Conservation (phyloP, 768 basidiomycete species). For the Hygrocybe coccinea region DNA sequence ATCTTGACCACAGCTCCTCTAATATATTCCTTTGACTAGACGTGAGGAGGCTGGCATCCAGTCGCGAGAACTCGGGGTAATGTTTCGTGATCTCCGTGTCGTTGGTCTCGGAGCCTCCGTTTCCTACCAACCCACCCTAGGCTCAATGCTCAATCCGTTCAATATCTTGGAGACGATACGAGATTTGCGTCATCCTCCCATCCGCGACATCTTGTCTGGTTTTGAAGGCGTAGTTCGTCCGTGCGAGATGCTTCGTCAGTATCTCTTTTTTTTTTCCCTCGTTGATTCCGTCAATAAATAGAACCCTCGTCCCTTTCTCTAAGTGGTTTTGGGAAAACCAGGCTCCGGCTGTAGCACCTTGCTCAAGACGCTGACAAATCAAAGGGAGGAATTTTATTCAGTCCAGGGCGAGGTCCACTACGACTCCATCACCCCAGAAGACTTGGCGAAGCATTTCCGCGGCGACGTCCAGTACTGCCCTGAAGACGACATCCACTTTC, state of each 20-base stretch:
- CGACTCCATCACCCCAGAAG: slow-evolving; percentile 63
- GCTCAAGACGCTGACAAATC: slow-evolving; percentile 77
- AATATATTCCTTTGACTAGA: slow-evolving; percentile 27
- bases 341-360: slow-evolving; percentile 83
- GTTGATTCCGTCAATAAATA: no score
- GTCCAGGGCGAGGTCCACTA: slow-evolving; percentile 72
- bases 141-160: slow-evolving; percentile 55
- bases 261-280: background rate
- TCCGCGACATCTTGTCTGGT: slow-evolving; percentile 56
- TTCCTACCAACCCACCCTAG: slow-evolving; percentile 54
- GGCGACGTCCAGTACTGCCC: slow-evolving; percentile 81
- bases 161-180: slow-evolving; percentile 41
- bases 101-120: slow-evolving; percentile 54
- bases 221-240: slow-evolving; percentile 63
- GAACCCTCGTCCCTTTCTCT: no score
- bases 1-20: background rate
- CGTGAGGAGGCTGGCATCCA: slow-evolving; percentile 46
- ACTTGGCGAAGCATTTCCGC: slow-evolving; percentile 60
- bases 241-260: slow-evolving; percentile 76
- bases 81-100: slow-evolving; percentile 55
- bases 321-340: slow-evolving; percentile 84
- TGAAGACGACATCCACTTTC: slow-evolving; percentile 84
- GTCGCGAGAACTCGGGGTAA: slow-evolving; percentile 53
- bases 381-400: slow-evolving; percentile 58
- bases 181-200: slow-evolving; percentile 51